A percentile compares a stretch with the other conserved stretches of the same genome.
These are phyloP conservation scores for Beauveria australis DNA, from an alignment of 2,329 filamentous ascomycete genomes.

Conservation along the genomic window DNA sequence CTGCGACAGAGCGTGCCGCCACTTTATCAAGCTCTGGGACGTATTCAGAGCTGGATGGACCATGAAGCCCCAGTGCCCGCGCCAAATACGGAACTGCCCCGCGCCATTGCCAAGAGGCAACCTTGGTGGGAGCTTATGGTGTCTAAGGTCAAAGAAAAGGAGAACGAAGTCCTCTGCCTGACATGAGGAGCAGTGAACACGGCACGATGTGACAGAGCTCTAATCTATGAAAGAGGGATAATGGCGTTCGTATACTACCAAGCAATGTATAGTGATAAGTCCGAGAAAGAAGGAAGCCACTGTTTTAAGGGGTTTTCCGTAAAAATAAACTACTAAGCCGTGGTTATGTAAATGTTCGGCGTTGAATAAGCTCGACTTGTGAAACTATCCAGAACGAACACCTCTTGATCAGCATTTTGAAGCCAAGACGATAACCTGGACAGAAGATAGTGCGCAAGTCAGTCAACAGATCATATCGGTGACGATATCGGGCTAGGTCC, in stretches of 20 bases:
- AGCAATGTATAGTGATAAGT: neutral
- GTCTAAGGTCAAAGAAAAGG: constrained; percentile 21
- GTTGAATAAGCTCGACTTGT: neutral
- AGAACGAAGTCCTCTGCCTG: constrained; percentile 29
- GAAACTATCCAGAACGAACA: neutral
- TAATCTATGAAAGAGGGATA: neutral
- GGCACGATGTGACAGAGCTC: neutral
- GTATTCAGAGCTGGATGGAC: constrained; percentile 29
- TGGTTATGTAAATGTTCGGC: neutral
- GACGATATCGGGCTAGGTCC: neutral
- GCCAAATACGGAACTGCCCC: constrained; percentile 12
- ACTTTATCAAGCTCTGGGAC: constrained; percentile 24
- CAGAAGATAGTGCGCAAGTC: too few species aligned
- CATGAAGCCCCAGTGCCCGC: constrained; percentile 17
- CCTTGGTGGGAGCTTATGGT: constrained; percentile 35
- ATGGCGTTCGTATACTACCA: neutral
- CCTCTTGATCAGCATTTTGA: neutral
- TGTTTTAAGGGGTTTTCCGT: neutral
- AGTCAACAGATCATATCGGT: neutral
- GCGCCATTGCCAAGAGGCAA: constrained; percentile 21
- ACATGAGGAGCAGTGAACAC: constrained; percentile 20
- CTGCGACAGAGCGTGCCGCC: constrained; percentile 31
- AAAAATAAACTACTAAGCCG: neutral
- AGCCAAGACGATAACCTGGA: neutral
- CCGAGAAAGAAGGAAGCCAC: neutral